Evolutionary conservation across 1,284 basidiomycete species (phyloP), one percentile per base, ranked within the genome.

Genomic region (Athelia psychrophila): DNA sequence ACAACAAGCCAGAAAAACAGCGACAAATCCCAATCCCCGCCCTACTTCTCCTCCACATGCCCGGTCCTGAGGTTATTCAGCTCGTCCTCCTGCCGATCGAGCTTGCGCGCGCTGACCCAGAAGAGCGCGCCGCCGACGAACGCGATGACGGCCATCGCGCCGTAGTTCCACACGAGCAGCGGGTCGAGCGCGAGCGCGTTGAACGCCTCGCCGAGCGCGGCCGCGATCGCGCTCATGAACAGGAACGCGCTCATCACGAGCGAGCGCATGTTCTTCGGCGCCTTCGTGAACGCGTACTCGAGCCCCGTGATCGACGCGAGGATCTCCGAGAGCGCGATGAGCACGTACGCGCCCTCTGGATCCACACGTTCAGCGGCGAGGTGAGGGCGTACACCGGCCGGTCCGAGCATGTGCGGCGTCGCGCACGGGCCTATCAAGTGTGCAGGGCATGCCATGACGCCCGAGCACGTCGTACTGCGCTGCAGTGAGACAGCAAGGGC

Each of bases 241-340:
- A 93, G 71, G 75, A 82, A 89, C 22, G 86, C 58, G 40, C 80
- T 71, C 84, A 88, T 89, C 53, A 92, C 86, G 54, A 91, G 77
- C 40, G 84, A 88, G 19, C 82, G 81, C 89, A 92, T 91, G 69
- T 89, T 89, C 70, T 77, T 16, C n/a, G 16, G n/a, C 13, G 87
- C 86, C 65, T 92, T 93, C 54, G 88, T 91, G 74, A 90, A 93
- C n/a, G 91, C 93, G 65, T 93, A 93, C 68, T 95, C 93, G 58
- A 89, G 75, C 9, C 86, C 85, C 0, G 91, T 93, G 69, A 95
- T 91, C 9, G 87, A 90, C 1, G 91, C 90, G 50, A 95, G 80
- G 63, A 95, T 92, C 73, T 91, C 85, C 60, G 80, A 83, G 60
- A 88, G 75, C 3, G 84, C 86, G 59, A 90, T 77, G 30, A 91